Evolutionary conservation across 1,139 yeast genomes (phyloP).

Genomic region (Candida pseudocylindracea): DNA sequence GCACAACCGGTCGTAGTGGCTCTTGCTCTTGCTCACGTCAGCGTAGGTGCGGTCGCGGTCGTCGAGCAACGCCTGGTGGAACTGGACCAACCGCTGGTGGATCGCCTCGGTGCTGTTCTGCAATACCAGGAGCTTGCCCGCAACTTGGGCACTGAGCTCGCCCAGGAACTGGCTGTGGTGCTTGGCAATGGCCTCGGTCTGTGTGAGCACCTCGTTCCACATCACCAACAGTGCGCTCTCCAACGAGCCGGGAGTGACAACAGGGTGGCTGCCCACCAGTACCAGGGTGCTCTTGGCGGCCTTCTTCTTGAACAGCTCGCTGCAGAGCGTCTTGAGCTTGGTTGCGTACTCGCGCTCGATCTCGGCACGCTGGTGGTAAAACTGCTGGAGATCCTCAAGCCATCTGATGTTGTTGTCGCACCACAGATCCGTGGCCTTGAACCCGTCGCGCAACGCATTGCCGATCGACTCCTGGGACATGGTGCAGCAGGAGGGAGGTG

Average conservation of each 20-base stretch:
- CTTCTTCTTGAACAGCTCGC: conserved; percentile 57
- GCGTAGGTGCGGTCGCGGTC: conserved; percentile 34
- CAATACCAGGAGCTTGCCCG: conserved; percentile 11
- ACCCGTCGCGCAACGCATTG: conserved; percentile 60
- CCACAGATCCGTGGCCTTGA: conserved; percentile 62
- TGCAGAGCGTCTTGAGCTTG: conserved; percentile 39
- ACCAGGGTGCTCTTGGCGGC: conserved; percentile 43
- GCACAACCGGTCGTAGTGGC: conserved; percentile 60
- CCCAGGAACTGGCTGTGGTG: conserved; percentile 40
- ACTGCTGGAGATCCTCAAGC: conserved; percentile 58
- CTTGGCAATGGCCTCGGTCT: conserved; percentile 61
- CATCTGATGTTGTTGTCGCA: conserved; percentile 47
- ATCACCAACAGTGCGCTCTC: conserved; percentile 87
- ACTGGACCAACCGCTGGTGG: conserved; percentile 28
- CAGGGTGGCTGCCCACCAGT: conserved; percentile 83
- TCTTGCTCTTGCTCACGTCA: conserved; percentile 50
- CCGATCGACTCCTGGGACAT: conserved; percentile 16
- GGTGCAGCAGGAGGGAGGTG: too few species aligned
- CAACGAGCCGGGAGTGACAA: conserved; percentile 82
- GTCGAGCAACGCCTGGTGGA: conserved; percentile 31
- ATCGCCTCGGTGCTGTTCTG: conserved; percentile 30
- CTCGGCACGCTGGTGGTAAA: conserved; percentile 62
- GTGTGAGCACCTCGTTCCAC: conserved; percentile 77
- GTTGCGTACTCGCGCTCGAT: conserved; percentile 70
- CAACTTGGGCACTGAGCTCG: conserved; percentile 22